A percentile compares a stretch with the other conserved stretches of the same genome.
Evolutionary conservation across 768 basidiomycete genomes (phyloP).

Genomic region (Serpula lacrymans): DNA sequence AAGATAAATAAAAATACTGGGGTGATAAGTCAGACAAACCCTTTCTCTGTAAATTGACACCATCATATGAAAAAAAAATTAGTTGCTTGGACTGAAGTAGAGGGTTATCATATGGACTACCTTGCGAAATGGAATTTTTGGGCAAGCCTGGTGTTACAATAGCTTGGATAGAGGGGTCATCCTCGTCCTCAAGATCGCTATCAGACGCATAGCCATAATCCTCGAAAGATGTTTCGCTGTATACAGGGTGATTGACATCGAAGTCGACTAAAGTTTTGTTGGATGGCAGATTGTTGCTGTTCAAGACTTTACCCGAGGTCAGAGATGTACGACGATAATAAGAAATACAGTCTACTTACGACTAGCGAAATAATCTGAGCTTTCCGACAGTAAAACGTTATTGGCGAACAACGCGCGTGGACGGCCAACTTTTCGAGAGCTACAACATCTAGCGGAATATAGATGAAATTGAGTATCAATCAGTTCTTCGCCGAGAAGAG

Average conservation of each 20-base stretch:
- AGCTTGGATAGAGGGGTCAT: too few relatives aligned
- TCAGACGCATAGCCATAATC: conserved; percentile 31
- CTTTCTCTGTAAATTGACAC: too few relatives aligned
- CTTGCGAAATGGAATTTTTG: too few relatives aligned
- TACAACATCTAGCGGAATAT: conserved; percentile 17
- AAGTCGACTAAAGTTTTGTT: conserved; percentile 15
- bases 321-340: not conserved
- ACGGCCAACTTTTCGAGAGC: conserved; percentile 7
- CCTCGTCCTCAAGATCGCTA: conserved; percentile 33
- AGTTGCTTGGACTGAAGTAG: too few relatives aligned
- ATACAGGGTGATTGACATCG: conserved; percentile 9
- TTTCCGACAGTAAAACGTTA: conserved; percentile 19
- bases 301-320: conserved; percentile 13
- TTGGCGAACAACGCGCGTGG: conserved; percentile 26
- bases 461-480: conserved; percentile 29
- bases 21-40: too few relatives aligned
- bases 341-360: conserved; percentile 11
- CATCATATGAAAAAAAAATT: too few relatives aligned
- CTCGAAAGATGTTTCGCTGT: conserved; percentile 5
- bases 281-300: not conserved
- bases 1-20: too few relatives aligned
- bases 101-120: too few relatives aligned
- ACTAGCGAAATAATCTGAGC: conserved; percentile 25
- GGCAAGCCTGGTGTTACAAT: too few relatives aligned
- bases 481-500: conserved; percentile 23